Conservation (phyloP, 2,329 filamentous ascomycete genomes). For the Trichoderma hamatum region DNA sequence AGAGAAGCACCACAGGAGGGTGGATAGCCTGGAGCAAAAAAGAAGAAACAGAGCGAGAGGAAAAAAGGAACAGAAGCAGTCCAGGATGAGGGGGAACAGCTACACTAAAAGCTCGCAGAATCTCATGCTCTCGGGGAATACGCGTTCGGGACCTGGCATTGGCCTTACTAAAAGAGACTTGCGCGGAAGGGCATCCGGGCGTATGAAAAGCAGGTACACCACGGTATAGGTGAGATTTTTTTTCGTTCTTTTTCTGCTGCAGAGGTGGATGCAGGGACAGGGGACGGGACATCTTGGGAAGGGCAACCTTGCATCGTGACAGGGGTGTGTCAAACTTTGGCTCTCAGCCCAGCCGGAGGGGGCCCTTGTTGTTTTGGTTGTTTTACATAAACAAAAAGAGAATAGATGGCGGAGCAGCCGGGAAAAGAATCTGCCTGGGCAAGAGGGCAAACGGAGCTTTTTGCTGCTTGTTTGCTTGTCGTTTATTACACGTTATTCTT, state of each 20-base stretch:
- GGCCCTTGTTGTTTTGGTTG: constrained; percentile 13
- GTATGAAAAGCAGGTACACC: not conserved
- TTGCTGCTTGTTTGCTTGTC: not conserved
- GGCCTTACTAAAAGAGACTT: constrained; percentile 1
- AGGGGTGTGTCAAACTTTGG: constrained; percentile 23
- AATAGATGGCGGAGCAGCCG: constrained; percentile 7
- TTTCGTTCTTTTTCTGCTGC: not conserved
- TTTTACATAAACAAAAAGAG: not conserved
- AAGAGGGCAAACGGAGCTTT: not conserved
- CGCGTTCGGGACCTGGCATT: not conserved
- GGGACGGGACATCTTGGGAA: constrained; percentile 24
- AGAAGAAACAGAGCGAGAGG: not conserved
- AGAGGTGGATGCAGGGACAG: constrained; percentile 24
- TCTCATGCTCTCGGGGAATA: constrained; percentile 20
- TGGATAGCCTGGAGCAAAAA: constrained; percentile 8
- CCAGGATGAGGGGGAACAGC: constrained; percentile 17
- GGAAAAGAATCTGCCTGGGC: not conserved
- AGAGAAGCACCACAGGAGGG: constrained; percentile 9
- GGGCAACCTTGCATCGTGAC: constrained; percentile 25
- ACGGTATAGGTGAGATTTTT: constrained; percentile 22
- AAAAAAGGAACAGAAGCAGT: constrained; percentile 6
- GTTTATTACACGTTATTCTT: not conserved
- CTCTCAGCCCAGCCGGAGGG: constrained; percentile 14
- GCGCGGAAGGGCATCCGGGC: constrained; percentile 24
- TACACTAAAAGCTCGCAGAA: constrained; percentile 24